Base-by-base conservation (phyloP, 495 filamentous ascomycete genomes). In the Penicillium cataractarum region DNA sequence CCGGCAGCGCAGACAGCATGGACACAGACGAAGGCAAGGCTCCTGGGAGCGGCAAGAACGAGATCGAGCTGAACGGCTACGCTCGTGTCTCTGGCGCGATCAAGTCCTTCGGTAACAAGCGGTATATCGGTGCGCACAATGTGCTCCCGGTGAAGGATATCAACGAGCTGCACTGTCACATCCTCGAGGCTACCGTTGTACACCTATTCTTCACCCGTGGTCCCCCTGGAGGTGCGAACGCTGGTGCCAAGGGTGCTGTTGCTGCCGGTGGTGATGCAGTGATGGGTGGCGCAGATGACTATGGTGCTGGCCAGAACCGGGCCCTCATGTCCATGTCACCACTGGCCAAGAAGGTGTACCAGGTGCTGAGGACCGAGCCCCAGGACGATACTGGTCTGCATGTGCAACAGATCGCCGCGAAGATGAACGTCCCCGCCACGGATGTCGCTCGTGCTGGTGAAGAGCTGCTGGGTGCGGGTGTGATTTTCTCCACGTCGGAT, bases 401-500 rank as follows among this genome's bases (percentile, higher is more conserved):
- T 75, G 75, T 91, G 60, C 88, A 92, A 66, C 71, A 86, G 61
- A 91, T 99, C 71, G 86, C 89, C 4, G 74, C 80, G 21, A 82
- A 82, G 63, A 77, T 89, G 55, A 77, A 82, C 7, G 72, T 96
- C 78, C 79, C 86, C 3, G 72, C 85, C 29, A 78, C 80, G 27
- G 92, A 96, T 50, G 90, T 97, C 21, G 69, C 84, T 52, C 84
- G 82, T 50, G 96, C 89, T 35, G 87, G 88, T 9, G 89, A 95
- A 60, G 93, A 97, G 76, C 71, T 98, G 71, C 65, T 93, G 42
- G 78, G 72, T 7, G 71, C 85, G 24, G 91, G 92, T 50, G 65
- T 92, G 69, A 90, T 96, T 54, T 99, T 92, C 75, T 92, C 93
- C 54, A 99, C 96, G 12, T 79, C 93, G 27, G 93, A 98, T 78